Conservation (phyloP, 208 protist species). For the Leishmania lainsoni region DNA sequence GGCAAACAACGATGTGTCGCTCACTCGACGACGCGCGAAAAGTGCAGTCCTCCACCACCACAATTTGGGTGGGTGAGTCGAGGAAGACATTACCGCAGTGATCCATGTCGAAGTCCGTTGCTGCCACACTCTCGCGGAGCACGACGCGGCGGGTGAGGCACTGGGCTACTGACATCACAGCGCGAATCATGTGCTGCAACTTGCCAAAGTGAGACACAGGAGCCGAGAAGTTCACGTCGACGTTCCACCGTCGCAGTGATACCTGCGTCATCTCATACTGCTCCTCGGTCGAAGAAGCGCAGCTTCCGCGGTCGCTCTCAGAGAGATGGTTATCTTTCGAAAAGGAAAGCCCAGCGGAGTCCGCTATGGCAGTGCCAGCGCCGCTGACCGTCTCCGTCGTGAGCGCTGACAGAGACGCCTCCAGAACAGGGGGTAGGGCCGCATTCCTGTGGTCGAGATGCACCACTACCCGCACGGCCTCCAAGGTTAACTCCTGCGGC, state of each 20-base stretch:
- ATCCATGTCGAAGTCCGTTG: slow-evolving; percentile 41
- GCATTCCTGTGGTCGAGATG: slow-evolving; percentile 11
- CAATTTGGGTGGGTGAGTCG: slow-evolving; percentile 38
- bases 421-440: neutral
- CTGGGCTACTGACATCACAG: neutral
- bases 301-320: slow-evolving; percentile 32
- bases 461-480: slow-evolving; percentile 13
- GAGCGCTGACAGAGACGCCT: slow-evolving; percentile 11
- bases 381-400: slow-evolving; percentile 20
- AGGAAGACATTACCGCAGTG: slow-evolving; percentile 49
- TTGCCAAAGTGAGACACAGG: slow-evolving; percentile 21
- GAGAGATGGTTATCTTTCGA: slow-evolving; percentile 17
- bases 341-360: slow-evolving; percentile 1
- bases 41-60: slow-evolving; percentile 51
- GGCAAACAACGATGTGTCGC: slow-evolving; percentile 46
- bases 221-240: slow-evolving; percentile 18
- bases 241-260: slow-evolving; percentile 26
- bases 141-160: slow-evolving; percentile 25
- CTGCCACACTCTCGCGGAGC: slow-evolving; percentile 1
- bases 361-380: neutral
- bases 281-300: slow-evolving; percentile 29
- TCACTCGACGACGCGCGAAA: slow-evolving; percentile 31
- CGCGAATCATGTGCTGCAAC: slow-evolving; percentile 24
- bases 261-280: slow-evolving; percentile 20
- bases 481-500: slow-evolving; percentile 17